These are phyloP conservation scores for Cordyceps javanica DNA, from an alignment of 2,329 filamentous ascomycete species.

Conservation along the genomic window DNA sequence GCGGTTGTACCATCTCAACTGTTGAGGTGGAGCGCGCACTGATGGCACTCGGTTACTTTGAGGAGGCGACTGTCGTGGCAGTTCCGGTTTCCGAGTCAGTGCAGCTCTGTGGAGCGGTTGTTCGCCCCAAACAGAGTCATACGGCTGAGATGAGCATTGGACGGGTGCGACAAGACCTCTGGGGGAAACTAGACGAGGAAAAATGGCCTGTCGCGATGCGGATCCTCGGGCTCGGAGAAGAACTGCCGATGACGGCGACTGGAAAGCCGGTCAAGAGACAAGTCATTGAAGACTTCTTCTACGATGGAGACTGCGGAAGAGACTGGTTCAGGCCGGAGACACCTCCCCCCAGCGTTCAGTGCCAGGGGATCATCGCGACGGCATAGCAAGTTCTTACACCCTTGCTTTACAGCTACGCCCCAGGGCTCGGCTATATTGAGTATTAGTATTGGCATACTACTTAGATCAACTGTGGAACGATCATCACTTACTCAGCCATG, in stretches of 20 bases:
- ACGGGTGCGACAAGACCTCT: constrained; percentile 15
- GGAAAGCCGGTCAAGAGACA: constrained; percentile 15
- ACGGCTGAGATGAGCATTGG: constrained; percentile 5
- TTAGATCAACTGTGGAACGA: background rate
- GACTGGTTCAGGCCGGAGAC: background rate
- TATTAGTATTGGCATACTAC: background rate
- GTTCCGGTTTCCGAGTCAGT: constrained; percentile 18
- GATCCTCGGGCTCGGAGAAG: constrained; percentile 14
- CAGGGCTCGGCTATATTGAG: background rate
- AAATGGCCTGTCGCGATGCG: constrained; percentile 17
- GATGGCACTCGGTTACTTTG: constrained; percentile 16
- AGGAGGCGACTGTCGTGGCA: constrained; percentile 17
- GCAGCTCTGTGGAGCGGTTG: constrained; percentile 18
- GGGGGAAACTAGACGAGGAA: constrained; percentile 9
- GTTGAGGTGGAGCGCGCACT: constrained; percentile 17
- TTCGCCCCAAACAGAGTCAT: constrained; percentile 11
- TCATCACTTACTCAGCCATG: background rate
- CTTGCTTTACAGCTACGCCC: background rate
- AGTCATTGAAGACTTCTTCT: constrained; percentile 15
- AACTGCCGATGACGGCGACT: constrained; percentile 16
- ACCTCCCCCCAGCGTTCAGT: background rate
- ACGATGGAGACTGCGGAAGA: constrained; percentile 1
- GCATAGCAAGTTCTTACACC: background rate
- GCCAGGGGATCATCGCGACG: background rate
- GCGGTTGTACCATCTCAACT: constrained; percentile 14